These are phyloP conservation scores for Microcos paniculata DNA, from an alignment of 345 rosid species.

Conservation along the genomic window DNA sequence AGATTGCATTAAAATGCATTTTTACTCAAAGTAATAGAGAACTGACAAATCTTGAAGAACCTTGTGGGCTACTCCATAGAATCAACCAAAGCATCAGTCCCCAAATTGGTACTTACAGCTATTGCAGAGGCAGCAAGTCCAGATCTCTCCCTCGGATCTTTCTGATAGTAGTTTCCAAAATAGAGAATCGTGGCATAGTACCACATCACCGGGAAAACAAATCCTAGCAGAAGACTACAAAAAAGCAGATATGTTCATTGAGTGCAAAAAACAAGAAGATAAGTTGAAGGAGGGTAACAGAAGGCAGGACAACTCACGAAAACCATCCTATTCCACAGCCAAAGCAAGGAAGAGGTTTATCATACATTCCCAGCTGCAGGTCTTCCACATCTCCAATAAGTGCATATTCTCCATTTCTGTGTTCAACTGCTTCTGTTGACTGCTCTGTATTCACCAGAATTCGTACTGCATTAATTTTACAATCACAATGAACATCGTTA, in stretches of 20 bases:
- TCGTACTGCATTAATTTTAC: neutral
- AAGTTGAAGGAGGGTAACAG: neutral
- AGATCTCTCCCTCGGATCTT: constrained; percentile 91
- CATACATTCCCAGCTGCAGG: constrained; percentile 56
- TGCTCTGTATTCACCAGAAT: constrained; percentile 28
- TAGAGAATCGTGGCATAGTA: constrained; percentile 76
- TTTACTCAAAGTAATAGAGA: neutral
- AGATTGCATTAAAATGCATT: neutral
- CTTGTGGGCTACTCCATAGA: neutral
- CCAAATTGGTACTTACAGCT: constrained; percentile 59
- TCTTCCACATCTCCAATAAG: constrained; percentile 49
- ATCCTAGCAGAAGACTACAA: constrained; percentile 77
- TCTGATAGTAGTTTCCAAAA: constrained; percentile 74
- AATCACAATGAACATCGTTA: neutral
- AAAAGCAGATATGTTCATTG: constrained; percentile 10
- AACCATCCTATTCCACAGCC: constrained; percentile 99
- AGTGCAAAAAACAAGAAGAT: constrained; percentile 10
- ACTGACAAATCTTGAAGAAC: neutral
- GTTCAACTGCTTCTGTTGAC: constrained; percentile 36
- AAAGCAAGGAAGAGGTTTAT: constrained; percentile 90
- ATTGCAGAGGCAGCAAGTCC: constrained; percentile 95
- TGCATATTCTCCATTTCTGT: constrained; percentile 48
- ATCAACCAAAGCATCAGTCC: neutral
- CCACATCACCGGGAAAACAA: constrained; percentile 76
- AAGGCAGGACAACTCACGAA: constrained; percentile 47